Evolutionary conservation across 768 basidiomycete species (phyloP).

Genomic region (Rhizopogon salebrosus): DNA sequence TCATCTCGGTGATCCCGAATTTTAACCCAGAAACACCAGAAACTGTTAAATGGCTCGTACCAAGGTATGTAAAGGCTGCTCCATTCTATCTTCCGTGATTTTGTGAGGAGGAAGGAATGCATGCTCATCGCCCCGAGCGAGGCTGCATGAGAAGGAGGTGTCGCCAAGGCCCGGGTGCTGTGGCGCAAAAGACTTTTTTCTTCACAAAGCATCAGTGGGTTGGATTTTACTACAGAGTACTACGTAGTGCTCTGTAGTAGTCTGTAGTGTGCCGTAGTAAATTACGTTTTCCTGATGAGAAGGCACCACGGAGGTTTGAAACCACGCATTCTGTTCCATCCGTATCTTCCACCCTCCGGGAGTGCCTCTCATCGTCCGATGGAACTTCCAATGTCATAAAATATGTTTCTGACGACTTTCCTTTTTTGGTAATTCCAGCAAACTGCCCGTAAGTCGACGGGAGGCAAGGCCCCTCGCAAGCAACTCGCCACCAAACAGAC

Average conservation of each 20-base stretch:
- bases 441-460: slow-evolving; percentile 84
- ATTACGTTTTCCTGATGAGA: too few relatives aligned
- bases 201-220: too few relatives aligned
- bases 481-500: slow-evolving; percentile 76
- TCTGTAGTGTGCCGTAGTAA: too few relatives aligned
- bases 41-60: slow-evolving; percentile 60
- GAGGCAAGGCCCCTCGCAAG: slow-evolving; percentile 81
- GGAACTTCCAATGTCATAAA: slow-evolving; percentile 15
- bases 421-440: slow-evolving; percentile 49
- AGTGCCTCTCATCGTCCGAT: slow-evolving; percentile 3
- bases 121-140: slow-evolving; percentile 3
- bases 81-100: background rate
- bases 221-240: too few relatives aligned
- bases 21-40: background rate
- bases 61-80: slow-evolving; percentile 32
- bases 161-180: slow-evolving; percentile 3
- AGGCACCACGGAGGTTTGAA: slow-evolving; percentile 17
- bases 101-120: background rate
- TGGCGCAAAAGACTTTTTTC: slow-evolving; percentile 6
- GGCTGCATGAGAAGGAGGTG: slow-evolving; percentile 2
- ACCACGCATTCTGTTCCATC: slow-evolving; percentile 10
- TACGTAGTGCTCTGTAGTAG: too few relatives aligned
- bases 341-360: slow-evolving; percentile 7
- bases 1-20: slow-evolving; percentile 8
- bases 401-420: slow-evolving; percentile 24